A percentile compares a stretch with the other conserved stretches of the same genome.
phyloP scores from a whole-genome alignment of 2,329 filamentous ascomycete species.

The Cladosporium oxysporum region DNA sequence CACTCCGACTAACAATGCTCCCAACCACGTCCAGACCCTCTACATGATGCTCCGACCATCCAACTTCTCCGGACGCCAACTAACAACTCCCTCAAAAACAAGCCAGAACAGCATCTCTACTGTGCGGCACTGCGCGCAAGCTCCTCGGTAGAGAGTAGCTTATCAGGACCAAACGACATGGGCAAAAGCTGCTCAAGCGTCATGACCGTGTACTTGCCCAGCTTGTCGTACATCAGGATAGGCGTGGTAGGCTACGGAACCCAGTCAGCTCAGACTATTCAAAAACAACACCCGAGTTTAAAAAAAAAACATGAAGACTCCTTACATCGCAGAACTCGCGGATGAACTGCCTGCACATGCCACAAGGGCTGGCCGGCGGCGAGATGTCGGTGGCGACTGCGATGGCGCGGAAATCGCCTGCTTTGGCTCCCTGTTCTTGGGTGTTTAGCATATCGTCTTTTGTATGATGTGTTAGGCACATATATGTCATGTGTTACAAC shows the following conservation, averaged over 20 bases:
- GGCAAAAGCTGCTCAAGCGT: constrained; percentile 64
- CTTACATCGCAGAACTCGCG: constrained; percentile 50
- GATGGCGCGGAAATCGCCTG: constrained; percentile 69
- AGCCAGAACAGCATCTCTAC: neutral
- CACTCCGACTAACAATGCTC: neutral
- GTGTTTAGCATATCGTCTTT: neutral
- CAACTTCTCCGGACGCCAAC: neutral
- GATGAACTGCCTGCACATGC: constrained; percentile 89
- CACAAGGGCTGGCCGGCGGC: constrained; percentile 65
- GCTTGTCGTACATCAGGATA: constrained; percentile 89
- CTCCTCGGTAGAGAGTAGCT: constrained; percentile 40
- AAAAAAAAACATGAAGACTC: too few species aligned
- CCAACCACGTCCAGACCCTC: neutral
- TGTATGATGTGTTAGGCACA: neutral
- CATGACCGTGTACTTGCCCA: constrained; percentile 70
- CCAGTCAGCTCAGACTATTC: neutral
- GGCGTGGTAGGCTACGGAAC: constrained; percentile 54
- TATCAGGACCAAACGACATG: constrained; percentile 56
- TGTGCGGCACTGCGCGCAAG: constrained; percentile 16
- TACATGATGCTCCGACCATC: neutral
- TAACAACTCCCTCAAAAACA: neutral
- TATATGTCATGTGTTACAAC: neutral
- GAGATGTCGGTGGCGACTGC: constrained; percentile 77
- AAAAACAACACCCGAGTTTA: neutral
- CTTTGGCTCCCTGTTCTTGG: constrained; percentile 35